These are phyloP conservation scores for Dissophora ornata DNA, from an alignment of 192 early-diverging fungal species.

Conservation along the genomic window DNA sequence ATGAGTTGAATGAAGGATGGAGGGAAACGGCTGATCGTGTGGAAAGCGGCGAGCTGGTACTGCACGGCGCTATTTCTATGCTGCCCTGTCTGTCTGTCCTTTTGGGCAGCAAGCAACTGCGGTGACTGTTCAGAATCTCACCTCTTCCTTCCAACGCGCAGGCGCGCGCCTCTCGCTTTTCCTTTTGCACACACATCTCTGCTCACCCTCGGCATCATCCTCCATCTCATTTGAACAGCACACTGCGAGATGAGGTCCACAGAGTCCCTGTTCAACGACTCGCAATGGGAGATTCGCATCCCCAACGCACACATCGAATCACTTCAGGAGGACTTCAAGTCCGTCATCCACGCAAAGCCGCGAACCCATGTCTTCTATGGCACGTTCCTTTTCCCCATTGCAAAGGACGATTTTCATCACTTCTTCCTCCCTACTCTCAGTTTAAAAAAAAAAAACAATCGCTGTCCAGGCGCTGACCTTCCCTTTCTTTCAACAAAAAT, in stretches of 20 bases:
- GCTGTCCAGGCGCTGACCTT: too few species aligned
- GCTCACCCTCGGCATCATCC: neutral
- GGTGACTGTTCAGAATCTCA: too few species aligned
- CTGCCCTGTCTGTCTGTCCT: too few species aligned
- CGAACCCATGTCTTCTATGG: constrained; percentile 58
- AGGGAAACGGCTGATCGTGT: too few species aligned
- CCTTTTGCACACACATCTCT: neutral
- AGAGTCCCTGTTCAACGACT: constrained; percentile 53
- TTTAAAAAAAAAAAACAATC: too few species aligned
- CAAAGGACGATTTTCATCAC: neutral
- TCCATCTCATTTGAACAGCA: neutral
- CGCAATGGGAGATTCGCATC: constrained; percentile 53
- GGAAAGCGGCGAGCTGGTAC: too few species aligned
- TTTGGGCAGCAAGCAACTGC: too few species aligned
- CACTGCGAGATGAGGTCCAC: constrained; percentile 47
- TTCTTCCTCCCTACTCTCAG: too few species aligned
- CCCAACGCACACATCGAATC: constrained; percentile 48
- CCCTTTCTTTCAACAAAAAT: constrained; percentile 2
- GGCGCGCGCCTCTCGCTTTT: too few species aligned
- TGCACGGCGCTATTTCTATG: too few species aligned
- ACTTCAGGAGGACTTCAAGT: constrained; percentile 42
- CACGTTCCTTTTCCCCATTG: constrained; percentile 16
- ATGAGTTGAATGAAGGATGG: too few species aligned
- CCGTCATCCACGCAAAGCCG: constrained; percentile 46
- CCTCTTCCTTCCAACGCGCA: too few species aligned